Conservation (phyloP, 2,329 filamentous ascomycete genomes). For the Colletotrichum eleusines region DNA sequence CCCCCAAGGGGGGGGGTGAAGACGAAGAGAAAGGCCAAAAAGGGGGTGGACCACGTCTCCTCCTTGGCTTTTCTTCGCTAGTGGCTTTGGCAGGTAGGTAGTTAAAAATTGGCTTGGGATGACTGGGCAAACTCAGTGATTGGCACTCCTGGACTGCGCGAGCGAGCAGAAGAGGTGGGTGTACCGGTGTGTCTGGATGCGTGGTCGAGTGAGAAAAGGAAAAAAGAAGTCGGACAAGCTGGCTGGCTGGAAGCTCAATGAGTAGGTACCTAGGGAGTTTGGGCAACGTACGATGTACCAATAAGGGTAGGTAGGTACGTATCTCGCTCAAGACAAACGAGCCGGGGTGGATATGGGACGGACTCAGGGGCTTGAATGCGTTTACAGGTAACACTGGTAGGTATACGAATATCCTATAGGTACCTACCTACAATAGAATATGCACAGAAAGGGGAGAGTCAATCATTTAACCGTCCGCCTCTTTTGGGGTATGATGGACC, state of each 20-base stretch:
- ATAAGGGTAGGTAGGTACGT: constrained; percentile 19
- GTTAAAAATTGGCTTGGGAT: constrained; percentile 26
- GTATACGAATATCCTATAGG: too few relatives aligned
- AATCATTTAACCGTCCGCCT: constrained; percentile 21
- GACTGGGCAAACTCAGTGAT: constrained; percentile 17
- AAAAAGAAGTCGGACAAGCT: constrained; percentile 19
- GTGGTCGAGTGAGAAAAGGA: constrained; percentile 16
- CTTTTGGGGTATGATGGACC: constrained; percentile 7
- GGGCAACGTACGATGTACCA: background rate
- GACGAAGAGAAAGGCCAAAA: constrained; percentile 31
- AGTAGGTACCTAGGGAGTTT: too few relatives aligned
- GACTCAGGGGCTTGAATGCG: constrained; percentile 39
- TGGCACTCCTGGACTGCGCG: constrained; percentile 33
- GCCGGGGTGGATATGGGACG: constrained; percentile 1
- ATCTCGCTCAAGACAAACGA: background rate
- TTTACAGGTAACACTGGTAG: too few relatives aligned
- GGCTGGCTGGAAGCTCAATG: constrained; percentile 9
- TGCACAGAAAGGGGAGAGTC: constrained; percentile 35
- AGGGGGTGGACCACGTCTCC: constrained; percentile 31
- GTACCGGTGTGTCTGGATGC: constrained; percentile 1
- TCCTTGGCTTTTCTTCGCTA: constrained; percentile 12
- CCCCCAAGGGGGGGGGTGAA: constrained; percentile 19
- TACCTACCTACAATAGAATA: background rate
- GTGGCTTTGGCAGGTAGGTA: constrained; percentile 28
- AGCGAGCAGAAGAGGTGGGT: constrained; percentile 13